Conservation (phyloP, 2,329 filamentous ascomycete species). For the Talaromyces sp. region DNA sequence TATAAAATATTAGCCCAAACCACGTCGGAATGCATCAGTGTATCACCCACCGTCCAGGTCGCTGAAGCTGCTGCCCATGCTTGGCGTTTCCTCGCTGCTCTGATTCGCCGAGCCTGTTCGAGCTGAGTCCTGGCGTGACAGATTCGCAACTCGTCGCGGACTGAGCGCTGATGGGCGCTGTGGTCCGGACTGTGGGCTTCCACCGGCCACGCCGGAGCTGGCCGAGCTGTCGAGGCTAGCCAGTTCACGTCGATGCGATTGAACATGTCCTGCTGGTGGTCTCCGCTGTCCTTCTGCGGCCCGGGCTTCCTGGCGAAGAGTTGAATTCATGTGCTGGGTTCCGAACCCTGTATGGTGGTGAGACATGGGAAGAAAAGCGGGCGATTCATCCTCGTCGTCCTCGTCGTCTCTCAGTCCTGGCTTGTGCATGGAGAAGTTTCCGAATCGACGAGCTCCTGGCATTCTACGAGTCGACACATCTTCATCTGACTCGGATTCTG, state of each 20-base stretch:
- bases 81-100: slow-evolving; percentile 51
- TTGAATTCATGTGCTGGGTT: slow-evolving; percentile 34
- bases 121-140: slow-evolving; percentile 45
- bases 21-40: no score
- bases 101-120: slow-evolving; percentile 33
- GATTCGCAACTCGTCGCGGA: slow-evolving; percentile 44
- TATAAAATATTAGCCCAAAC: slow-evolving; percentile 17
- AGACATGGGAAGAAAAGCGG: slow-evolving; percentile 40
- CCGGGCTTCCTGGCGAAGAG: slow-evolving; percentile 32
- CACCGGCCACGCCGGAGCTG: slow-evolving; percentile 29
- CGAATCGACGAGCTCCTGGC: slow-evolving; percentile 31
- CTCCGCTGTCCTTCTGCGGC: slow-evolving; percentile 21
- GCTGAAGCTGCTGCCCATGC: slow-evolving; percentile 61
- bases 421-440: slow-evolving; percentile 33
- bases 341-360: slow-evolving; percentile 17
- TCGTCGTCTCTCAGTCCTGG: slow-evolving; percentile 28
- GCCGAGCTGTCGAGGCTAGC: slow-evolving; percentile 27
- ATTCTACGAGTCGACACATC: slow-evolving; percentile 15
- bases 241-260: slow-evolving; percentile 14
- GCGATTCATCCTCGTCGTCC: slow-evolving; percentile 40
- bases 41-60: slow-evolving; percentile 52
- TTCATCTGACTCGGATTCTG: slow-evolving; percentile 14
- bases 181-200: slow-evolving; percentile 16
- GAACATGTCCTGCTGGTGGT: slow-evolving; percentile 20
- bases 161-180: slow-evolving; percentile 22